Evolutionary conservation across 805 yeast species (phyloP), one percentile per base, ranked within the genome.

Genomic region (Citeromyces nyonsensis): DNA sequence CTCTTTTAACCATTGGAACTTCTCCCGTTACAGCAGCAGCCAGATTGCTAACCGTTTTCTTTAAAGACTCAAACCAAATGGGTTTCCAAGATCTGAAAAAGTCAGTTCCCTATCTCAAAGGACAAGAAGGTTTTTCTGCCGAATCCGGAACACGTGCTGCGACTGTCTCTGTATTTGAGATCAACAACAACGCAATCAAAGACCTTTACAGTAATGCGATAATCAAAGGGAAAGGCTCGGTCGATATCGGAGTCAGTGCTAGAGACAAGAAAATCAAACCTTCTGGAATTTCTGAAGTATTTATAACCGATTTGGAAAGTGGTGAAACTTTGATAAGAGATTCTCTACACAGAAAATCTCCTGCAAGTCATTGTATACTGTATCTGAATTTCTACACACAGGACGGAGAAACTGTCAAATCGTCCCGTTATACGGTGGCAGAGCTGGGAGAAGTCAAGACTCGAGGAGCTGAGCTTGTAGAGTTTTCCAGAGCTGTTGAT

Each of bases 361-460:
- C 4, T 69, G 74, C 0, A 58, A 52, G 27, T 44, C 63, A 35
- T 67, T 68, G 40, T 38, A 40, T 6, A 49, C 48, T 6, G 63
- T 72, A 5, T 61, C 71, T 6, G 54, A 73, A 38, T 67, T 73
- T 1, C 75, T 69, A 40, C 57, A 69, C n/a, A 64, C 69, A 40
- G 49, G 62, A 3, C 56, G 59, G 34, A 51, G 69, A 31, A 63
- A 64, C 35, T 37, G 60, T 5, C 22, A 18, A 5, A 7, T 18
- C 22, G 22, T 18, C 22, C 22, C 22, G 24, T 43, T 9, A 46
- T 42, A 28, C 35, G 38, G 13, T 37, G 38, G 34, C 29, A 32
- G 29, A 22, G 38, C 32, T 51, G 52, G 15, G 33, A 32, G 12
- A 30, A 41, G 30, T 26, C 49, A 2, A 44, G 40, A 25, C 44